phyloP scores from a whole-genome alignment of 176 grass and related monocot genomes.

The Oryza glaberrima region DNA sequence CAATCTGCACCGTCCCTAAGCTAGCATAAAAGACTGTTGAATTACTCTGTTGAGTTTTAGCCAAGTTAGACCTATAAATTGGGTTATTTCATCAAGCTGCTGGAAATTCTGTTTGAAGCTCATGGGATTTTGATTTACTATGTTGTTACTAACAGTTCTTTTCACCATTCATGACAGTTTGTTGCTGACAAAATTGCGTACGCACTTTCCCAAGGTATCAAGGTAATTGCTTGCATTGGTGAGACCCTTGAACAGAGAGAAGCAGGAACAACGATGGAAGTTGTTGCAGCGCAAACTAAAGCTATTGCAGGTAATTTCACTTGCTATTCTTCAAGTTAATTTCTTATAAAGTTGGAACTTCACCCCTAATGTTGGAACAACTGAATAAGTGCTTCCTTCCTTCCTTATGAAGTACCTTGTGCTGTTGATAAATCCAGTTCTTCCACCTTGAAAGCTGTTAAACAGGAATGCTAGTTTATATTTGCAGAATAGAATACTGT shows the following conservation, averaged over 20 bases:
- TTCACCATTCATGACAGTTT: constrained; percentile 54
- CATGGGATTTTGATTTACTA: not conserved
- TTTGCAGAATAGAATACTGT: not conserved
- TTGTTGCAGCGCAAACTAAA: constrained; percentile 80
- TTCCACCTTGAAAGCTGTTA: not conserved
- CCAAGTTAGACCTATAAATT: not conserved
- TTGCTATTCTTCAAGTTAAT: not conserved
- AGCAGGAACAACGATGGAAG: constrained; percentile 70
- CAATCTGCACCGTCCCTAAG: not conserved
- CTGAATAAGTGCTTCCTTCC: not conserved
- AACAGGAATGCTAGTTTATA: not conserved
- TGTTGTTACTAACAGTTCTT: constrained; percentile 8
- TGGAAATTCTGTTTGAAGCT: not conserved
- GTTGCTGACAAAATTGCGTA: constrained; percentile 87
- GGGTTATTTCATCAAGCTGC: not conserved
- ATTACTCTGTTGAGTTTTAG: not conserved
- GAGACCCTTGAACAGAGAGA: constrained; percentile 89
- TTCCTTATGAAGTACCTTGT: not conserved
- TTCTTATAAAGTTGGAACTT: not conserved
- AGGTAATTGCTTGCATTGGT: constrained; percentile 93
- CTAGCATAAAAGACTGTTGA: not conserved
- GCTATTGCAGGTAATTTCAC: constrained; percentile 67
- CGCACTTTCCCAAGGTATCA: constrained; percentile 77
- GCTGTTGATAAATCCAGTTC: not conserved
- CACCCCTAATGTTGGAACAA: not conserved